These are phyloP conservation scores for Catharanthus roseus DNA, from an alignment of 257 asterid genomes.

Conservation along the genomic window DNA sequence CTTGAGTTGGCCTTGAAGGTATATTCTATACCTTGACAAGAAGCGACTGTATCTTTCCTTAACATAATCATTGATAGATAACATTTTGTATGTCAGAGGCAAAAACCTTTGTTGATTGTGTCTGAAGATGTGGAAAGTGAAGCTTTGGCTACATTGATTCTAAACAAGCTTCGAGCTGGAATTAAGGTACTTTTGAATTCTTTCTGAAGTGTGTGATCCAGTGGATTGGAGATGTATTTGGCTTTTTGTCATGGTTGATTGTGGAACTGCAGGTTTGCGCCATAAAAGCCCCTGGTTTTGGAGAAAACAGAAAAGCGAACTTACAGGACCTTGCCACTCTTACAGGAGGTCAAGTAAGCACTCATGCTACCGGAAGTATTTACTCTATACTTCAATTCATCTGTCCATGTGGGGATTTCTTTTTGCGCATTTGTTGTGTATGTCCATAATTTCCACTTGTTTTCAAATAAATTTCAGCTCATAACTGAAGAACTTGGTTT, in stretches of 20 bases:
- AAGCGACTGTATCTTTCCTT: background rate
- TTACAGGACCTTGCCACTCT: constrained; percentile 51
- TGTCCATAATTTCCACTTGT: background rate
- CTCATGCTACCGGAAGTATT: background rate
- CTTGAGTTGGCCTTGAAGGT: constrained; percentile 51
- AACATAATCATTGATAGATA: background rate
- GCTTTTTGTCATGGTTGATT: background rate
- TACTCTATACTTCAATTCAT: background rate
- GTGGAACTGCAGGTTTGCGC: constrained; percentile 43
- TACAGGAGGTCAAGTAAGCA: constrained; percentile 54
- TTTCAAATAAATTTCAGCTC: constrained; percentile 21
- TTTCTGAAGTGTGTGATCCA: background rate
- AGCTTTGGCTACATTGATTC: constrained; percentile 46
- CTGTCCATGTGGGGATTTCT: background rate
- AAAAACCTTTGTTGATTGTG: constrained; percentile 48
- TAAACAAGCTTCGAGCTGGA: constrained; percentile 60
- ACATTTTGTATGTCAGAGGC: constrained; percentile 29
- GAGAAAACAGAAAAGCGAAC: constrained; percentile 50
- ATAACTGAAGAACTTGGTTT: constrained; percentile 49
- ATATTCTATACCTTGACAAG: constrained; percentile 2
- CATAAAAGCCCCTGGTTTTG: constrained; percentile 65
- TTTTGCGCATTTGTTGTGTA: background rate
- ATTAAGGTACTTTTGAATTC: constrained; percentile 31
- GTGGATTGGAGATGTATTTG: background rate
- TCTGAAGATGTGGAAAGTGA: constrained; percentile 57